These are phyloP conservation scores for Gnaphalium uliginosum DNA, from an alignment of 129 eudicot species.

Conservation along the genomic window DNA sequence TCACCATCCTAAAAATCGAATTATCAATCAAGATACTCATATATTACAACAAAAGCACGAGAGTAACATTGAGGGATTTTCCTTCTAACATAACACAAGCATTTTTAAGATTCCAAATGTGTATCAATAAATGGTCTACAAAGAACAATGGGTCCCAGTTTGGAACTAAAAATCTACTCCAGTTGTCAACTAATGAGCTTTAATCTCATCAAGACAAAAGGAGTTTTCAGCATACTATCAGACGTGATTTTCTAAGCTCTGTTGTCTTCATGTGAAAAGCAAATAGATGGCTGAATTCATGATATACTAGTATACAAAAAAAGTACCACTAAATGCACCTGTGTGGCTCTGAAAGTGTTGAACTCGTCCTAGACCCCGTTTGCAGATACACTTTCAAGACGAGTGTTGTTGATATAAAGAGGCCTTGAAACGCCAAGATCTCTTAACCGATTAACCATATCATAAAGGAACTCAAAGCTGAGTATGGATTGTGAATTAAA, in stretches of 20 bases:
- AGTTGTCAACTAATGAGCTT: neutral
- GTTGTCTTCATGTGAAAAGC: neutral
- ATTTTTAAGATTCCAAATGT: neutral
- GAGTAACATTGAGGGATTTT: neutral
- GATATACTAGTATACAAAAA: constrained; percentile 22
- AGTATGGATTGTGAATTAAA: constrained; percentile 60
- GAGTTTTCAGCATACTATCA: neutral
- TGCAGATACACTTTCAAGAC: constrained; percentile 15
- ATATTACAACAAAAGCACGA: neutral
- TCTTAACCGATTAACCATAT: constrained; percentile 59
- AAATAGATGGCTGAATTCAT: neutral
- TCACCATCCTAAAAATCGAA: neutral
- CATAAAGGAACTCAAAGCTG: constrained; percentile 73
- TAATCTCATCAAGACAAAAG: neutral
- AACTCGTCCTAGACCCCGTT: constrained; percentile 35
- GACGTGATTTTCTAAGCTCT: neutral
- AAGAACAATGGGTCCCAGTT: constrained; percentile 3
- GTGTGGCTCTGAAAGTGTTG: neutral
- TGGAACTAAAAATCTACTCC: neutral
- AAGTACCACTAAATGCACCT: constrained; percentile 5
- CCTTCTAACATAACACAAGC: neutral
- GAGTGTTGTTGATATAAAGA: constrained; percentile 49
- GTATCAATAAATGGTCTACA: constrained; percentile 15
- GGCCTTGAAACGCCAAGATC: constrained; percentile 68
- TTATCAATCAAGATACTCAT: neutral